Conservation (phyloP, 805 yeast species). For the Naumovozyma dairenensis region DNA sequence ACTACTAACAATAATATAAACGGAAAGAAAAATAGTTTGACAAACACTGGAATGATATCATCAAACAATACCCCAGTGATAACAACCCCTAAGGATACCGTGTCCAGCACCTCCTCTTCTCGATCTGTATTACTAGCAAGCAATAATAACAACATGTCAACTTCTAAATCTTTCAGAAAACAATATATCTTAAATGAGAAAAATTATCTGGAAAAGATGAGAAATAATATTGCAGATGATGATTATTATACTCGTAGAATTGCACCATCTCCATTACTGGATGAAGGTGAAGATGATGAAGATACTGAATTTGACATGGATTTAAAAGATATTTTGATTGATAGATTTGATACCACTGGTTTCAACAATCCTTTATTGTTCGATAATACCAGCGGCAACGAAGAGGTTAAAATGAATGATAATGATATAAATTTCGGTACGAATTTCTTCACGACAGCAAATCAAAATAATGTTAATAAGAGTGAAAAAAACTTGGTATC, state of each 20-base stretch:
- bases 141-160: constrained; percentile 1
- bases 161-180: constrained; percentile 13
- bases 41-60: no score
- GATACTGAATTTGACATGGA: constrained; percentile 12
- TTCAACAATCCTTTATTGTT: no score
- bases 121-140: constrained; percentile 1
- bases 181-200: constrained; percentile 47
- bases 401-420: background rate
- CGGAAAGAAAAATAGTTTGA: no score
- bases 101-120: constrained; percentile 3
- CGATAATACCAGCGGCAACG: no score
- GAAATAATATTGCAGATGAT: constrained; percentile 55
- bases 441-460: constrained; percentile 14
- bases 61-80: background rate
- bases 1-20: background rate
- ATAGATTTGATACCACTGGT: constrained; percentile 1
- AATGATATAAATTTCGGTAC: constrained; percentile 29
- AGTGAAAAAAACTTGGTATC: constrained; percentile 10
- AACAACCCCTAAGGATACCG: background rate
- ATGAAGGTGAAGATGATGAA: constrained; percentile 19
- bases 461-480: constrained; percentile 8
- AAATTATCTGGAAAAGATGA: constrained; percentile 53
- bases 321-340: constrained; percentile 13
- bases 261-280: constrained; percentile 27
- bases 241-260: constrained; percentile 58